Percentiles rank a stretch among this genome's conserved stretches.
Conservation (phyloP, 495 filamentous ascomycete species). For the Lasiosphaeriaceae sp. region DNA sequence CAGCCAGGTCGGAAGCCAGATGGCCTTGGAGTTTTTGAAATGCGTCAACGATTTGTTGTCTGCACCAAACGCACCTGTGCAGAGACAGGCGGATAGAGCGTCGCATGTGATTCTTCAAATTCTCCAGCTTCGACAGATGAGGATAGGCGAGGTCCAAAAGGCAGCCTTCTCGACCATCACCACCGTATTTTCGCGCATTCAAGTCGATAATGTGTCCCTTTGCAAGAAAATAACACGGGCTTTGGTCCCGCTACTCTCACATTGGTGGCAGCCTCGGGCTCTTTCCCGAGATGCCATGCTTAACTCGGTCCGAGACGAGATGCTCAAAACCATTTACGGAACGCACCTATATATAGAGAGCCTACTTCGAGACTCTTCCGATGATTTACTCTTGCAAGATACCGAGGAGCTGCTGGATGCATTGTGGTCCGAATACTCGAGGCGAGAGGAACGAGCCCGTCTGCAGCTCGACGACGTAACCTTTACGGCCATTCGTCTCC, state of each 20-base stretch:
- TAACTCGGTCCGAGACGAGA: conserved; percentile 53
- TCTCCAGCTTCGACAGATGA: conserved; percentile 54
- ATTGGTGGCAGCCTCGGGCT: conserved; percentile 68
- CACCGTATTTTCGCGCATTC: conserved; percentile 57
- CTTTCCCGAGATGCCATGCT: conserved; percentile 67
- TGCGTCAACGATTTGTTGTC: conserved; percentile 64
- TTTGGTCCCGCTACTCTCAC: conserved; percentile 65
- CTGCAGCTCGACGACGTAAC: conserved; percentile 71
- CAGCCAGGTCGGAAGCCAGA: conserved; percentile 27
- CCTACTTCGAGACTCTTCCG: conserved; percentile 25
- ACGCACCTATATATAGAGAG: conserved; percentile 56
- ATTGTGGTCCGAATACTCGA: conserved; percentile 69
- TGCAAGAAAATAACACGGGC: conserved; percentile 52
- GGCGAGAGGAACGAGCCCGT: conserved; percentile 64
- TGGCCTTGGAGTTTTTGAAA: conserved; percentile 55
- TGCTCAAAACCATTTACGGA: conserved; percentile 65
- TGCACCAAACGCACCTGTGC: conserved; percentile 67
- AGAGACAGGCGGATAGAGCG: conserved; percentile 54
- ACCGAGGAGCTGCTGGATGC: conserved; percentile 55
- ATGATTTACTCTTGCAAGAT: conserved; percentile 29
- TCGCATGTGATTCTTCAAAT: conserved; percentile 57
- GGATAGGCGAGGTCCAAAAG: conserved; percentile 60
- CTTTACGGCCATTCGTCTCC: conserved; percentile 44
- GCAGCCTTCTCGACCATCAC: conserved; percentile 74
- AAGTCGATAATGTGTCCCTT: conserved; percentile 64